Percentiles rank a stretch among this genome's conserved stretches.
phyloP scores from a whole-genome alignment of 495 filamentous ascomycete genomes.

The Penicillium manginii region DNA sequence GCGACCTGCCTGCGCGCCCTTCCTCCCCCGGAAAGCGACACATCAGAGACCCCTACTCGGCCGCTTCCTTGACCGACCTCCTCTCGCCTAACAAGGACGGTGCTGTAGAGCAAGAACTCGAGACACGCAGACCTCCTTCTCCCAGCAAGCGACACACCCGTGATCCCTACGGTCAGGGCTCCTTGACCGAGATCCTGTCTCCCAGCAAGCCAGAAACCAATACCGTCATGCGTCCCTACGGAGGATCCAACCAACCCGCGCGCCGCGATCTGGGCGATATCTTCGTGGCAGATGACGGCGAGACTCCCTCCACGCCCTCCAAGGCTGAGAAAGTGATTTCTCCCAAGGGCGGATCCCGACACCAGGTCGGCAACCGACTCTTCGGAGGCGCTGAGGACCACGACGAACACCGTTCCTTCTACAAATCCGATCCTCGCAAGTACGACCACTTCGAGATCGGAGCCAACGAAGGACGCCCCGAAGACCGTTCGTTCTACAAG shows the following conservation, averaged over 20 bases:
- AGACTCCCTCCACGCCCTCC: constrained; percentile 52
- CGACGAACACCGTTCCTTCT: constrained; percentile 39
- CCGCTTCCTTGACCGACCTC: constrained; percentile 57
- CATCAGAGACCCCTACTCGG: constrained; percentile 73
- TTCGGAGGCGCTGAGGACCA: constrained; percentile 60
- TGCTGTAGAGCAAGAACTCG: constrained; percentile 12
- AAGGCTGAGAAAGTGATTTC: constrained; percentile 43
- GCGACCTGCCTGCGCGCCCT: constrained; percentile 48
- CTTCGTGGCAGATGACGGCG: constrained; percentile 56
- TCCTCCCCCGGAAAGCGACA: constrained; percentile 51
- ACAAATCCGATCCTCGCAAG: constrained; percentile 70
- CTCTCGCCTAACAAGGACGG: constrained; percentile 41
- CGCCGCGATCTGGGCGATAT: constrained; percentile 66
- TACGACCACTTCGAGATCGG: constrained; percentile 88
- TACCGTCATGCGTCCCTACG: constrained; percentile 40
- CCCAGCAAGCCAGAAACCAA: constrained; percentile 24
- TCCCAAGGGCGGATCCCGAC: constrained; percentile 64
- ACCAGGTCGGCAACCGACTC: constrained; percentile 62
- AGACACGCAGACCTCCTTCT: constrained; percentile 9
- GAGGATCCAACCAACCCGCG: constrained; percentile 59
- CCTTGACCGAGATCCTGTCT: constrained; percentile 30
- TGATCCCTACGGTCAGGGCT: constrained; percentile 31
- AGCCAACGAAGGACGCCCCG: constrained; percentile 40
- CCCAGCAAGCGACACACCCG: constrained; percentile 26
- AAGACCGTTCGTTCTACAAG: constrained; percentile 53